phyloP scores from a whole-genome alignment of 1,139 yeast species.

The Diutina mesorugosa region DNA sequence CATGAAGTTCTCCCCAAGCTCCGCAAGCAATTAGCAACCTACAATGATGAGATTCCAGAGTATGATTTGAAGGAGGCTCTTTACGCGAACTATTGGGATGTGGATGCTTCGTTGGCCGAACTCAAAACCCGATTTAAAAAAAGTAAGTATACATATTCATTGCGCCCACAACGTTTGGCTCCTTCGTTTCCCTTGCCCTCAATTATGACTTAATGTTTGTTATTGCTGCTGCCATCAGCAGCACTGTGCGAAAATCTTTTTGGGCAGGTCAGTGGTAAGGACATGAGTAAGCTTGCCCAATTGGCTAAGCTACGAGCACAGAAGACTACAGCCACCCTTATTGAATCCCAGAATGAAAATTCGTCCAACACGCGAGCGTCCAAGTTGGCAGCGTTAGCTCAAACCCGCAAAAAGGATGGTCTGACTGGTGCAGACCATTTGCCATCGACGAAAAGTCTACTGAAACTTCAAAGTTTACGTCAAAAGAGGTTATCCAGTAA shows the following conservation, averaged over 20 bases:
- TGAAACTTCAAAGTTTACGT: background rate
- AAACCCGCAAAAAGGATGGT: constrained; percentile 14
- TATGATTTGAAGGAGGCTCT: constrained; percentile 45
- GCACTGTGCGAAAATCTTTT: background rate
- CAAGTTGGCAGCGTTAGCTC: constrained; percentile 32
- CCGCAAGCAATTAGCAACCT: constrained; percentile 19
- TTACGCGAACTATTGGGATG: constrained; percentile 46
- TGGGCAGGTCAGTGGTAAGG: background rate
- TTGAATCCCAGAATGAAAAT: background rate
- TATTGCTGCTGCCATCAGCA: background rate
- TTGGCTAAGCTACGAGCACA: constrained; percentile 7
- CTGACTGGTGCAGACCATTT: background rate
- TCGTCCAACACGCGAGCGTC: constrained; percentile 1
- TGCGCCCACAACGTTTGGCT: background rate
- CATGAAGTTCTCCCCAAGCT: constrained; percentile 28
- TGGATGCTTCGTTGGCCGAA: constrained; percentile 40
- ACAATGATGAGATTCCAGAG: constrained; percentile 36
- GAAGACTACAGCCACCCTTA: background rate
- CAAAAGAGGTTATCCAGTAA: background rate
- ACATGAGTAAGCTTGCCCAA: constrained; percentile 6
- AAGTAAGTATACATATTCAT: constrained; percentile 23
- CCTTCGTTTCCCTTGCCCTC: background rate
- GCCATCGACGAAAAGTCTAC: background rate
- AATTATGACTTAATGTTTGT: background rate
- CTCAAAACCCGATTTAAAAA: constrained; percentile 32